A percentile compares a stretch with the other conserved stretches of the same genome.
Conservation (phyloP, 2,329 filamentous ascomycete genomes). For the Stromatinia cepivora region DNA sequence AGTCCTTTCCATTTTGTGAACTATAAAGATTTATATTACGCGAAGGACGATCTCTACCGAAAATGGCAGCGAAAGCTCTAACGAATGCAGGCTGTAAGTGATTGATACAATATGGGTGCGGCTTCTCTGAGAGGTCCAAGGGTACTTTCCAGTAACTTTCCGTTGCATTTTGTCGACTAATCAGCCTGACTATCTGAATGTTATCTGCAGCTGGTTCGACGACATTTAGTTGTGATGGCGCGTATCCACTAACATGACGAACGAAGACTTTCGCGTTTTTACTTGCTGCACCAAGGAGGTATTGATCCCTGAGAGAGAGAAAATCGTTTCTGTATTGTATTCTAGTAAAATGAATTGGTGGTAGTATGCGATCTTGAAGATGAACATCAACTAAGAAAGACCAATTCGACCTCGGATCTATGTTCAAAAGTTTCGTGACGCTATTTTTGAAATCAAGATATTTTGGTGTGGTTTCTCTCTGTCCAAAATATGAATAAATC, state of each 20-base stretch:
- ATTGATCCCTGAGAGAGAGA: conserved; percentile 1
- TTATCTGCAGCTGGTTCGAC: conserved; percentile 12
- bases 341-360: conserved; percentile 2
- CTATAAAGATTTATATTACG: conserved; percentile 22
- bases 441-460: conserved; percentile 14
- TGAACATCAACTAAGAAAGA: conserved; percentile 19
- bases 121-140: neutral
- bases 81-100: conserved; percentile 27
- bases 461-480: neutral
- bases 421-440: conserved; percentile 15
- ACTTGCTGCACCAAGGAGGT: neutral
- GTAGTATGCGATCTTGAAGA: neutral
- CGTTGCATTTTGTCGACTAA: neutral
- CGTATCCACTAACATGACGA: neutral
- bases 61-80: conserved; percentile 6
- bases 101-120: conserved; percentile 28
- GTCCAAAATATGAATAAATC: conserved; percentile 21
- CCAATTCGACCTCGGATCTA: conserved; percentile 18
- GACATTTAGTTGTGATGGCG: neutral
- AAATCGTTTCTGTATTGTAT: conserved; percentile 16
- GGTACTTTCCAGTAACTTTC: conserved; percentile 35
- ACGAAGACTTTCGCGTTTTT: conserved; percentile 2
- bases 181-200: neutral
- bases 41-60: conserved; percentile 1
- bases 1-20: neutral